A percentile compares a stretch with the other conserved stretches of the same genome.
These are phyloP conservation scores for Moricandia arvensis DNA, from an alignment of 345 rosid species.

Conservation along the genomic window DNA sequence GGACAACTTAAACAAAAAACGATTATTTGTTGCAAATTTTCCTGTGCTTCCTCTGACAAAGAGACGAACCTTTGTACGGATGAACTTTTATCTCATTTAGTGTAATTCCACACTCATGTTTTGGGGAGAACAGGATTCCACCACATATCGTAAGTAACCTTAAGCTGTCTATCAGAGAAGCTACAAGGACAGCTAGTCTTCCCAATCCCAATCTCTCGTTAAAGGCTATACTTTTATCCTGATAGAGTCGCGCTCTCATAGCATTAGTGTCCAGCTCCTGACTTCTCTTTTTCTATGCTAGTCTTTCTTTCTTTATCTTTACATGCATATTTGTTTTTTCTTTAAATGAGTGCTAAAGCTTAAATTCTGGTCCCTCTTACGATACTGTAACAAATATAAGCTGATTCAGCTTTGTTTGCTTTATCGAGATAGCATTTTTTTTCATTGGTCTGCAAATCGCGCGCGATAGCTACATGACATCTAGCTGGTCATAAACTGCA, in stretches of 20 bases:
- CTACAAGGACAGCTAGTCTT: slow-evolving; percentile 28
- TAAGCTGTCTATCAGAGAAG: slow-evolving; percentile 19
- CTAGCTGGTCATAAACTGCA: slow-evolving; percentile 31
- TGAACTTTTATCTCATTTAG: slow-evolving; percentile 12
- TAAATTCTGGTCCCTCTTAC: slow-evolving; percentile 27
- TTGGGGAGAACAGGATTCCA: slow-evolving; percentile 31
- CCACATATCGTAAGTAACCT: too few species aligned
- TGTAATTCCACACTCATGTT: slow-evolving; percentile 23
- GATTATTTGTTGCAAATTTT: too few species aligned
- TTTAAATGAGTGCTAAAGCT: slow-evolving; percentile 28
- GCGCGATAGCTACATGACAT: too few species aligned
- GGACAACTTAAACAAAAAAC: neutral
- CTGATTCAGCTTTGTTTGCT: slow-evolving; percentile 26
- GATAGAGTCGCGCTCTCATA: slow-evolving; percentile 19
- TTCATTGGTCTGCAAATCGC: slow-evolving; percentile 34
- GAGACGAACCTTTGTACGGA: too few species aligned
- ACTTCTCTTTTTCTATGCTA: slow-evolving; percentile 10
- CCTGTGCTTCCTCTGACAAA: too few species aligned
- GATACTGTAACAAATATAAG: slow-evolving; percentile 19
- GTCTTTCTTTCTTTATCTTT: slow-evolving; percentile 25
- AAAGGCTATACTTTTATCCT: slow-evolving; percentile 33
- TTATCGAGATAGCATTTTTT: slow-evolving; percentile 8
- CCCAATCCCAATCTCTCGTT: slow-evolving; percentile 20
- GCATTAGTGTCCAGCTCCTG: slow-evolving; percentile 21
- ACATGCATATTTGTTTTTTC: slow-evolving; percentile 23